A percentile compares a stretch with the other conserved stretches of the same genome.
Conservation (phyloP, 352 stramenopile species). For the Pseudoperonospora humuli region DNA sequence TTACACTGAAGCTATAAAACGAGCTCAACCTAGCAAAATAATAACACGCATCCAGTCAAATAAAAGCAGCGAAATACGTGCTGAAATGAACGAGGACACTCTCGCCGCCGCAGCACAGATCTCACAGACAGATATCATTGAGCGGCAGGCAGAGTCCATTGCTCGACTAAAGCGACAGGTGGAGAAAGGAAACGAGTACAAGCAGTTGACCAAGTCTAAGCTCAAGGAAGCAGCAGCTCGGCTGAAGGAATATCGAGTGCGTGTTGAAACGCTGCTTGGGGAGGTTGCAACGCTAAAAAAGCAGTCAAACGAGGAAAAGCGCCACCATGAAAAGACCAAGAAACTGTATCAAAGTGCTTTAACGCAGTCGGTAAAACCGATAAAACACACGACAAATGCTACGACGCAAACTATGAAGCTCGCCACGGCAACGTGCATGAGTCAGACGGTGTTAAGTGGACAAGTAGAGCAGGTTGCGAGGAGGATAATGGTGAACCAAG, state of each 20-base stretch:
- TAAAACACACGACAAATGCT: no score
- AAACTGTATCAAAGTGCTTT: neutral
- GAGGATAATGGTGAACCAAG: conserved; percentile 1
- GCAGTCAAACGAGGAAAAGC: conserved; percentile 4
- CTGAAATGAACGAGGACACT: conserved; percentile 10
- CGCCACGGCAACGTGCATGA: conserved; percentile 2
- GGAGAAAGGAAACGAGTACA: conserved; percentile 36
- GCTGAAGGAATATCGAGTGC: conserved; percentile 52
- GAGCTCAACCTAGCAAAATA: conserved; percentile 5
- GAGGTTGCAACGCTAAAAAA: conserved; percentile 25
- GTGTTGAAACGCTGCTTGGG: conserved; percentile 39
- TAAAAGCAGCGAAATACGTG: neutral
- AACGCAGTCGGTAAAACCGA: conserved; percentile 26
- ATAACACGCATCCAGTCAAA: conserved; percentile 7
- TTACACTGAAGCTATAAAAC: no score
- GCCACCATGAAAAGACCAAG: conserved; percentile 6
- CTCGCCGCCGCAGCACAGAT: conserved; percentile 33
- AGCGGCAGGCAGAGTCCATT: conserved; percentile 50
- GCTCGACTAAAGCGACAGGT: conserved; percentile 36
- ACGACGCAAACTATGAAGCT: neutral
- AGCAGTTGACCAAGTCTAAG: conserved; percentile 48
- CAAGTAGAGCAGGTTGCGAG: conserved; percentile 8
- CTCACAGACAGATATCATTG: conserved; percentile 66
- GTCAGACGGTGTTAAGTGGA: conserved; percentile 23
- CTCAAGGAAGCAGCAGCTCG: conserved; percentile 57